Conservation (phyloP, 257 asterid genomes). For the Solanum chilense region DNA sequence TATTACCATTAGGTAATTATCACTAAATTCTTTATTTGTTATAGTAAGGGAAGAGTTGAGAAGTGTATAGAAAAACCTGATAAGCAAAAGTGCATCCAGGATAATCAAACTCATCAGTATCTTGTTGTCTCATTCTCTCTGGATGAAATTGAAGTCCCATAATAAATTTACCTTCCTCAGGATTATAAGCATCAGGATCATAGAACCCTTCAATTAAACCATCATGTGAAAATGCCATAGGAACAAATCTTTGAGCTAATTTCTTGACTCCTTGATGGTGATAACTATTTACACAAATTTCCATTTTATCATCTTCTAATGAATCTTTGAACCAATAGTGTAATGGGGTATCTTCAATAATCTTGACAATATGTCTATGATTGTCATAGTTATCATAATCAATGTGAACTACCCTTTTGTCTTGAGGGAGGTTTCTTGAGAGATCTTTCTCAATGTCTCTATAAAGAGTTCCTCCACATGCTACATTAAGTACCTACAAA, state of each 20-base stretch:
- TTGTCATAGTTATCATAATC: conserved; percentile 70
- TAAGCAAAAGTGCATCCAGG: conserved; percentile 55
- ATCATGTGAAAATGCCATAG: conserved; percentile 76
- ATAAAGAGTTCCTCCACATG: conserved; percentile 81
- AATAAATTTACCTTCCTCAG: conserved; percentile 70
- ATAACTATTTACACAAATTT: conserved; percentile 61
- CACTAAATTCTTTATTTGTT: no score
- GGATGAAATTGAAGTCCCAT: conserved; percentile 96
- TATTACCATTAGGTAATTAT: background rate
- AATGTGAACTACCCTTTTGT: conserved; percentile 32
- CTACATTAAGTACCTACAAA: conserved; percentile 46
- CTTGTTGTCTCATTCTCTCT: conserved; percentile 54
- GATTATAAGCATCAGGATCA: conserved; percentile 70
- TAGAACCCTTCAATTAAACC: conserved; percentile 78
- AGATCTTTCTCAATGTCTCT: conserved; percentile 58
- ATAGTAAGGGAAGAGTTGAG: background rate
- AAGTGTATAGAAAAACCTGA: conserved; percentile 10
- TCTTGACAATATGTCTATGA: conserved; percentile 47
- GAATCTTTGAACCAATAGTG: conserved; percentile 59
- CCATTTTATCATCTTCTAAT: conserved; percentile 29
- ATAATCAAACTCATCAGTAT: conserved; percentile 62
- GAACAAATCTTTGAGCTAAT: conserved; percentile 62
- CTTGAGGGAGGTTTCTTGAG: conserved; percentile 4
- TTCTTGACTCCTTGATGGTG: conserved; percentile 87
- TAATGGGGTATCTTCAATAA: conserved; percentile 54